Base-by-base conservation (phyloP, 306 rosid species). In the Vigna mungo region DNA sequence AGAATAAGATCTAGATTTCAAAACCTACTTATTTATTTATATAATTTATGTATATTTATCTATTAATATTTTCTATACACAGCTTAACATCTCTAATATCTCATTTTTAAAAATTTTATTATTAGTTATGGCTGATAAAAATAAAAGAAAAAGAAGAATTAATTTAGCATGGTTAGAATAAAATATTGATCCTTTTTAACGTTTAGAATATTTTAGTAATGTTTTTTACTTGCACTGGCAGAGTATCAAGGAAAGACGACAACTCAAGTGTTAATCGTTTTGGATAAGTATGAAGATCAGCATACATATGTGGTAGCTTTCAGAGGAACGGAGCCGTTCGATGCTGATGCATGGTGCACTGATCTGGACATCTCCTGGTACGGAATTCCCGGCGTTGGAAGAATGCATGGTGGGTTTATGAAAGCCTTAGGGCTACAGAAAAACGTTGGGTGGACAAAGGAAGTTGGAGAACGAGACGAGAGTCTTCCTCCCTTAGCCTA, bases 341-440 rank as follows among this genome's bases (percentile, higher is more conserved):
- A 93, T 53, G 79, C 97, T 0, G 92, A 93, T 37, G 96, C 88
- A 11, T 91, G 96, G 93, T 83, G 89, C 83, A 82, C 92, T 0
- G 93, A 93, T 80, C 39, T 91, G 2, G 96, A 93, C 80, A 77
- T 91, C 37, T 93, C 97, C 0, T 93, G 98, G 98, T 93, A 91
- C 5, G 87, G 79, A 0, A 79, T 90, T 30, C 68, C 67, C 0
- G 87, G 84, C 1, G 64, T 79, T 0, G 98, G 96, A 34, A 91
- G 36, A 73, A 81, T 90, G 14, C 98, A 93, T 12, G 89, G 93
- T 1, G 97, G 98, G n/a, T 93, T 91, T 32, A 87, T 91, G 91
- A 91, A 93, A 63, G 89, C 97, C 36, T 78, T 93, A 4, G 98
- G 97, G 7, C 75, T 91, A 21, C 87, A 83, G 9, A 86, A 81